phyloP scores from a whole-genome alignment of 257 asterid genomes.

The Nicotiana noctiflora region DNA sequence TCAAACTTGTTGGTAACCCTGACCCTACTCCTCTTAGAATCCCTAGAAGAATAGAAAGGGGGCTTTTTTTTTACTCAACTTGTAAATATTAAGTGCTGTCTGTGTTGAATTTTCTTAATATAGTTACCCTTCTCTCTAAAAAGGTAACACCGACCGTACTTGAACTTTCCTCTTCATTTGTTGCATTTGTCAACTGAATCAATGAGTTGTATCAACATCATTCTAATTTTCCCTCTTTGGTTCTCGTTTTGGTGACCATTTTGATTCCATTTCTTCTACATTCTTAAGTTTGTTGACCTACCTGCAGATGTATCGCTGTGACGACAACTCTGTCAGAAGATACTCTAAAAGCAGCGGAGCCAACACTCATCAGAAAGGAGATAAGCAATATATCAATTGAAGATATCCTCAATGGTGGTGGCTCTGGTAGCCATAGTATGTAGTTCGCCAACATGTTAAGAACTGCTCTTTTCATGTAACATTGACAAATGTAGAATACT shows the following conservation, averaged over 20 bases:
- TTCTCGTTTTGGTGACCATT: slow-evolving; percentile 5
- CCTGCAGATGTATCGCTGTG: slow-evolving; percentile 93
- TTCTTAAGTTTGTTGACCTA: slow-evolving; percentile 11
- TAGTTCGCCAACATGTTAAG: slow-evolving; percentile 41
- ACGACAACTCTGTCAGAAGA: slow-evolving; percentile 79
- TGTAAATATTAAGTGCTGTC: too few relatives aligned
- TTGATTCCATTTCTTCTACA: slow-evolving; percentile 8
- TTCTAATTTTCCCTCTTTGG: neutral
- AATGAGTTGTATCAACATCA: neutral
- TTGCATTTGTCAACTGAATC: slow-evolving; percentile 1
- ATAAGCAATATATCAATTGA: slow-evolving; percentile 74
- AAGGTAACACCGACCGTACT: neutral
- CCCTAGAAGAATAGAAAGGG: too few relatives aligned
- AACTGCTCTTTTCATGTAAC: slow-evolving; percentile 29
- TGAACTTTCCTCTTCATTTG: neutral
- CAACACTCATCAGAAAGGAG: slow-evolving; percentile 76
- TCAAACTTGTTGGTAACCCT: slow-evolving; percentile 1
- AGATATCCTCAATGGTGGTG: slow-evolving; percentile 91
- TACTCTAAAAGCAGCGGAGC: slow-evolving; percentile 54
- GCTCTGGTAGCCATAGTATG: slow-evolving; percentile 83
- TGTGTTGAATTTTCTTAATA: too few relatives aligned
- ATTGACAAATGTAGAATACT: slow-evolving; percentile 33
- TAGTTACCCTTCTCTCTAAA: too few relatives aligned
- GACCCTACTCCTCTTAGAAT: neutral
- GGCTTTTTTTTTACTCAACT: too few relatives aligned